These are phyloP conservation scores for Boletus semigastroideus DNA, from an alignment of 1,284 basidiomycete species.

Conservation along the genomic window DNA sequence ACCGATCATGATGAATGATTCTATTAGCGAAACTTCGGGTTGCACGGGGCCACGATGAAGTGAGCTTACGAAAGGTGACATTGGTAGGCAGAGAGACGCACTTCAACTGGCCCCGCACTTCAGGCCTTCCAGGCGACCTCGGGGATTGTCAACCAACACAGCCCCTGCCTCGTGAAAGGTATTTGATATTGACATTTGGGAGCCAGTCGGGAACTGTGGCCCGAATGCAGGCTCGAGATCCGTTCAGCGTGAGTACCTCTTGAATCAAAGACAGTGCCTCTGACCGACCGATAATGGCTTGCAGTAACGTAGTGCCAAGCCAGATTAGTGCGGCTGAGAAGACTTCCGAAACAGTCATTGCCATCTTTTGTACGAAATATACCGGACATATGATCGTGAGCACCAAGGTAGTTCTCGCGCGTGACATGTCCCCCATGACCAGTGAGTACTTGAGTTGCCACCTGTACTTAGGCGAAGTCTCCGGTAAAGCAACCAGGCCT, in stretches of 20 bases:
- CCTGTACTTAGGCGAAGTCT: slow-evolving; percentile 11
- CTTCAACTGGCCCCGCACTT: slow-evolving; percentile 7
- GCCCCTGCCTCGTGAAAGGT: slow-evolving; percentile 8
- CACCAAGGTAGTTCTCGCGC: slow-evolving; percentile 14
- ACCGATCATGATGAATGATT: slow-evolving; percentile 22
- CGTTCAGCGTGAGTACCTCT: slow-evolving; percentile 13
- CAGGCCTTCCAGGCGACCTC: neutral
- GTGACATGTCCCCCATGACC: slow-evolving; percentile 18
- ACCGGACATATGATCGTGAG: slow-evolving; percentile 24
- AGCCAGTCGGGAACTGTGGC: slow-evolving; percentile 25
- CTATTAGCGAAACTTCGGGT: slow-evolving; percentile 19
- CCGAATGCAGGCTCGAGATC: slow-evolving; percentile 21
- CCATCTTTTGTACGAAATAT: slow-evolving; percentile 9
- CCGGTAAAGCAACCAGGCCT: slow-evolving; percentile 14
- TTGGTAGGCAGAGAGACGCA: slow-evolving; percentile 9
- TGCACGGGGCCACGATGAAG: slow-evolving; percentile 11
- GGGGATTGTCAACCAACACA: slow-evolving; percentile 11
- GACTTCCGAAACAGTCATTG: slow-evolving; percentile 12
- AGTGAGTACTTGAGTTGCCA: slow-evolving; percentile 10
- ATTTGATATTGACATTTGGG: slow-evolving; percentile 23
- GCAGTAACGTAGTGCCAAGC: slow-evolving; percentile 25
- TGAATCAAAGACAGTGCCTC: slow-evolving; percentile 11
- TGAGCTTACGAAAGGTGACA: slow-evolving; percentile 12
- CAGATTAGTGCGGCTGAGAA: slow-evolving; percentile 27
- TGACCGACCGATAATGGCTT: slow-evolving; percentile 22